Evolutionary conservation across 768 basidiomycete species (phyloP).

Genomic region (Pisolithus sp.): DNA sequence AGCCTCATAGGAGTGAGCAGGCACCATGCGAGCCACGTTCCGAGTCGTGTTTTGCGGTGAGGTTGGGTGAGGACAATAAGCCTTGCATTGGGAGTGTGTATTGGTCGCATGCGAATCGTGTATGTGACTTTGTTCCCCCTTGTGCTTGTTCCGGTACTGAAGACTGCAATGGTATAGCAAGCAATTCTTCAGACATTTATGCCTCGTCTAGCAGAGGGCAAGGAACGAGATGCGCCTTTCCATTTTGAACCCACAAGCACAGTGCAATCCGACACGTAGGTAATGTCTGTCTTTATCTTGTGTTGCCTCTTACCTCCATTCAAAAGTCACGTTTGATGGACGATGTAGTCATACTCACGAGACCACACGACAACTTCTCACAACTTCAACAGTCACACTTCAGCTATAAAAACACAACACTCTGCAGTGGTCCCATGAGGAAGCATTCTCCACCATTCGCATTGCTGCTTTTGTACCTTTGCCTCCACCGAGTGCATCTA

Average conservation of each 20-base stretch:
- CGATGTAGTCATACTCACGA: constrained; percentile 32
- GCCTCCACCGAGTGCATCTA: too few relatives aligned
- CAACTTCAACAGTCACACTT: constrained; percentile 67
- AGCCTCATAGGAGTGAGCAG: constrained; percentile 22
- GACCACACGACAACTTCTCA: constrained; percentile 45
- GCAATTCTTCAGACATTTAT: constrained; percentile 48
- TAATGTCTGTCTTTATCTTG: constrained; percentile 17
- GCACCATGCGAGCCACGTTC: constrained; percentile 35
- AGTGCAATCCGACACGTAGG: constrained; percentile 64
- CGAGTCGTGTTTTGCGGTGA: constrained; percentile 55
- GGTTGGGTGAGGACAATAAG: constrained; percentile 40
- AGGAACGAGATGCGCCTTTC: constrained; percentile 48
- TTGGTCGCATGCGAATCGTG: constrained; percentile 55
- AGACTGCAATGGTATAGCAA: constrained; percentile 34
- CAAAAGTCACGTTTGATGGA: constrained; percentile 48
- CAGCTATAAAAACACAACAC: constrained; percentile 65
- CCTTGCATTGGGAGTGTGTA: constrained; percentile 57
- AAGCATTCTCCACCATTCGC: constrained; percentile 61
- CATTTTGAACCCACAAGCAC: constrained; percentile 60
- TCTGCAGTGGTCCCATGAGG: constrained; percentile 78
- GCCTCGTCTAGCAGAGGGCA: constrained; percentile 41
- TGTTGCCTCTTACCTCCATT: not conserved
- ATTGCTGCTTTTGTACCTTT: constrained; percentile 72
- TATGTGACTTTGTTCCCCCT: constrained; percentile 27
- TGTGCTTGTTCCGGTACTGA: too few relatives aligned